These are phyloP conservation scores for Cladobotryum mycophilum DNA, from an alignment of 2,329 filamentous ascomycete genomes.

Conservation along the genomic window DNA sequence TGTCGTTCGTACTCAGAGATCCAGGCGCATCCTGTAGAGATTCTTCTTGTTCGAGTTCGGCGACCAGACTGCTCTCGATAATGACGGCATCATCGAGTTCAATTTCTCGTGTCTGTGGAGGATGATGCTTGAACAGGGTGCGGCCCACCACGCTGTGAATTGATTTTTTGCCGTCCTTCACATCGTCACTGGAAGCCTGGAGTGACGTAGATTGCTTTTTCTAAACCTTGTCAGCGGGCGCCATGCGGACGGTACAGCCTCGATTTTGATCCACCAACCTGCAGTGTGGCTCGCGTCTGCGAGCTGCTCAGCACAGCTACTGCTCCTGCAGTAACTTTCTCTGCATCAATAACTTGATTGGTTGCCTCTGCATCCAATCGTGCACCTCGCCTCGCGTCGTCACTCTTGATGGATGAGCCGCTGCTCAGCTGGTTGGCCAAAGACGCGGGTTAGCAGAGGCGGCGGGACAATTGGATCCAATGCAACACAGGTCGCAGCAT, in stretches of 20 bases:
- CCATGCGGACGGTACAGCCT: too few species aligned
- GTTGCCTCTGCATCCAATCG: too few species aligned
- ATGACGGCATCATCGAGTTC: constrained; percentile 7
- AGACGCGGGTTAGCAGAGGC: background rate
- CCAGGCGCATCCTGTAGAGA: constrained; percentile 14
- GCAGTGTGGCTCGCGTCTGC: too few species aligned
- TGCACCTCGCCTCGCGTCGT: background rate
- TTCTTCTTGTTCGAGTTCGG: too few species aligned
- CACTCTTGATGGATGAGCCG: too few species aligned
- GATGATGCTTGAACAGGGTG: constrained; percentile 2
- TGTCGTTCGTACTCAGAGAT: constrained; percentile 14
- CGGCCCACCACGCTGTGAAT: constrained; percentile 5
- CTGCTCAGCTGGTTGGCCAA: constrained; percentile 6
- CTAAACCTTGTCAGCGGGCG: background rate
- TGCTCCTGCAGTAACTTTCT: too few species aligned
- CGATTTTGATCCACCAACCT: too few species aligned
- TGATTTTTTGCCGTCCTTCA: constrained; percentile 1
- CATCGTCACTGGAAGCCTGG: constrained; percentile 1
- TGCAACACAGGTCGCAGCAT: background rate
- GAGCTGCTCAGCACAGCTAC: too few species aligned
- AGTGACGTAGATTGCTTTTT: constrained; percentile 11
- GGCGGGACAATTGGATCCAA: too few species aligned
- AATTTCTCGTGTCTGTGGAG: constrained; percentile 2
- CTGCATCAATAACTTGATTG: too few species aligned
- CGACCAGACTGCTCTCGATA: constrained; percentile 12